Evolutionary conservation across 2,329 filamentous ascomycete species (phyloP).

Genomic region (Eutypella sp.): DNA sequence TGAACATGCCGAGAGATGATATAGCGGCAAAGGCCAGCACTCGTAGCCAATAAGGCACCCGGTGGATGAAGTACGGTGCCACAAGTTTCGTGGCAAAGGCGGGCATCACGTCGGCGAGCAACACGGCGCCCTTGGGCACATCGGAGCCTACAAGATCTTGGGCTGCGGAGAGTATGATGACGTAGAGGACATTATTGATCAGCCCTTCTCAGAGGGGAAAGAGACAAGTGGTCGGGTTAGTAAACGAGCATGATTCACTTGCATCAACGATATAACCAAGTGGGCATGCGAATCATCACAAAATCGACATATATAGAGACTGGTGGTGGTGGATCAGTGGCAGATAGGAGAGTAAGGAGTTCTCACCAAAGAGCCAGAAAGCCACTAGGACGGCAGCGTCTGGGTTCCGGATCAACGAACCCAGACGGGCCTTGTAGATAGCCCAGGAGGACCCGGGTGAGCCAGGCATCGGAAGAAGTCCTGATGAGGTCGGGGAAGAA

Average conservation of each 20-base stretch:
- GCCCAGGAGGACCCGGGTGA: constrained; percentile 64
- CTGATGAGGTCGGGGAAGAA: constrained; percentile 19
- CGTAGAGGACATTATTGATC: constrained; percentile 97
- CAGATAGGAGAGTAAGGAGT: not conserved
- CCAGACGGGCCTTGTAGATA: constrained; percentile 63
- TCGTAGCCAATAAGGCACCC: constrained; percentile 72
- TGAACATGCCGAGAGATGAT: constrained; percentile 81
- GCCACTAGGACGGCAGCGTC: constrained; percentile 69
- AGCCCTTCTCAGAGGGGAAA: constrained; percentile 51
- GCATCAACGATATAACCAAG: no score
- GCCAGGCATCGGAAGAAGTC: constrained; percentile 52
- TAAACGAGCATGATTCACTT: no score
- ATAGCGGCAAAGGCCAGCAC: constrained; percentile 69
- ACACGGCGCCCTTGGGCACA: constrained; percentile 85
- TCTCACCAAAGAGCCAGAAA: constrained; percentile 89
- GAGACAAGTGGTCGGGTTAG: constrained; percentile 3
- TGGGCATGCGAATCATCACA: no score
- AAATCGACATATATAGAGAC: not conserved
- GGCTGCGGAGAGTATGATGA: constrained; percentile 91
- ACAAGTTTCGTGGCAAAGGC: constrained; percentile 84
- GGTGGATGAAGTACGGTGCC: constrained; percentile 90
- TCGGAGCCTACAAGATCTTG: constrained; percentile 86
- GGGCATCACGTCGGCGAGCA: constrained; percentile 88
- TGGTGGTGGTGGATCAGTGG: not conserved
- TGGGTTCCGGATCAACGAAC: constrained; percentile 58